A percentile compares a stretch with the other conserved stretches of the same genome.
Conservation (phyloP, 2,329 filamentous ascomycete species). For the Sclerotinia minor region DNA sequence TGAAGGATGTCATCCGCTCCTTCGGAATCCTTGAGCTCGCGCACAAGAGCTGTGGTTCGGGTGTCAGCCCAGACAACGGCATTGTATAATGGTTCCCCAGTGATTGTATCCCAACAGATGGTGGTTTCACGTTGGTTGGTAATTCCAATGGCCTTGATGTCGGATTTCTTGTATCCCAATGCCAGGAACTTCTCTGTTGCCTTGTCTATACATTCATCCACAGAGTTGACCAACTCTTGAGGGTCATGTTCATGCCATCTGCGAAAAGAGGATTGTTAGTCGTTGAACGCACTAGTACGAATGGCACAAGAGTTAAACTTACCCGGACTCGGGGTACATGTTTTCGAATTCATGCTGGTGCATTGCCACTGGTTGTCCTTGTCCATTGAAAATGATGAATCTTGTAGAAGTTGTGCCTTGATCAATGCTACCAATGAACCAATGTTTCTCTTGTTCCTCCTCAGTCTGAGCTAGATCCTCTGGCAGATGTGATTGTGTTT, state of each 20-base stretch:
- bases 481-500: conserved; percentile 32
- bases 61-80: conserved; percentile 86
- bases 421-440: conserved; percentile 85
- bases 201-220: conserved; percentile 73
- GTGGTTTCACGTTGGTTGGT: conserved; percentile 68
- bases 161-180: conserved; percentile 63
- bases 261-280: conserved; percentile 30
- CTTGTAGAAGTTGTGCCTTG: conserved; percentile 87
- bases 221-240: conserved; percentile 69
- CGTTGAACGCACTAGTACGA: neutral
- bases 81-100: conserved; percentile 75
- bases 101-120: conserved; percentile 75
- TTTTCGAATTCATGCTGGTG: conserved; percentile 89
- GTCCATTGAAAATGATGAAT: conserved; percentile 85
- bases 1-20: conserved; percentile 66
- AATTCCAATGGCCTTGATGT: conserved; percentile 75
- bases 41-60: conserved; percentile 69
- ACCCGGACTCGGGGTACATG: conserved; percentile 83
- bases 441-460: conserved; percentile 45
- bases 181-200: conserved; percentile 68
- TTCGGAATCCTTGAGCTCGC: conserved; percentile 66
- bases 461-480: conserved; percentile 30
- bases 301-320: conserved; percentile 43
- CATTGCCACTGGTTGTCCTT: conserved; percentile 74
- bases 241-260: conserved; percentile 89